These are phyloP conservation scores for Sporothrix globosa DNA, from an alignment of 2,329 filamentous ascomycete genomes.

Conservation along the genomic window DNA sequence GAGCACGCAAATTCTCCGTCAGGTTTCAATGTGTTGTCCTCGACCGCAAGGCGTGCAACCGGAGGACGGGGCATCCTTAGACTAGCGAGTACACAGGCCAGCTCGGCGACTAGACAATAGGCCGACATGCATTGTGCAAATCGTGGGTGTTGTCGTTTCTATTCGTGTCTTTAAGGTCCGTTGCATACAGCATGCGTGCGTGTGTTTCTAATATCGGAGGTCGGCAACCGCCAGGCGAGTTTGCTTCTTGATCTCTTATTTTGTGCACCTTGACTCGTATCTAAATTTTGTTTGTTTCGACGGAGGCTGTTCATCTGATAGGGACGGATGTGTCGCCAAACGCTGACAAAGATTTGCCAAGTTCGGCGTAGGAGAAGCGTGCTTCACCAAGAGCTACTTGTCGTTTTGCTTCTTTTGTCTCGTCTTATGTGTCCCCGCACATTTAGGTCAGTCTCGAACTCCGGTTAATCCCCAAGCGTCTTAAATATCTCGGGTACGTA, in stretches of 20 bases:
- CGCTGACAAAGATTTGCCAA: neutral
- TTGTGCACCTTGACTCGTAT: slow-evolving; percentile 19
- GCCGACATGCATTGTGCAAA: neutral
- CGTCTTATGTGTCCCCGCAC: neutral
- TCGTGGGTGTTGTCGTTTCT: neutral
- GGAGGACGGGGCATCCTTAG: slow-evolving; percentile 11
- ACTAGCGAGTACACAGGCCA: slow-evolving; percentile 30
- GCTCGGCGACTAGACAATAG: neutral
- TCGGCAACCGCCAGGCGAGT: slow-evolving; percentile 31
- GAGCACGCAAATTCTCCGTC: slow-evolving; percentile 38
- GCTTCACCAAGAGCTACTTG: neutral
- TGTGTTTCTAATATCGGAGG: slow-evolving; percentile 38
- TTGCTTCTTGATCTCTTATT: slow-evolving; percentile 1
- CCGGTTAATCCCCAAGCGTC: slow-evolving; percentile 13
- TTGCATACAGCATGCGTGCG: slow-evolving; percentile 1
- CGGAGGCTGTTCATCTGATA: neutral
- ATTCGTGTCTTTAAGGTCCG: neutral
- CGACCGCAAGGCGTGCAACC: slow-evolving; percentile 34
- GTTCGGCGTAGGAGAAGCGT: neutral
- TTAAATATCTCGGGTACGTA: neutral
- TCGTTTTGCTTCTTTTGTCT: neutral
- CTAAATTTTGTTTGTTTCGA: slow-evolving; percentile 1
- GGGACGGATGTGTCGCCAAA: neutral
- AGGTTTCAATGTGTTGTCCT: slow-evolving; percentile 36
- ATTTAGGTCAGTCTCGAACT: neutral